phyloP scores from a whole-genome alignment of 1,284 basidiomycete genomes.

The Ceraceosorus guamensis region DNA sequence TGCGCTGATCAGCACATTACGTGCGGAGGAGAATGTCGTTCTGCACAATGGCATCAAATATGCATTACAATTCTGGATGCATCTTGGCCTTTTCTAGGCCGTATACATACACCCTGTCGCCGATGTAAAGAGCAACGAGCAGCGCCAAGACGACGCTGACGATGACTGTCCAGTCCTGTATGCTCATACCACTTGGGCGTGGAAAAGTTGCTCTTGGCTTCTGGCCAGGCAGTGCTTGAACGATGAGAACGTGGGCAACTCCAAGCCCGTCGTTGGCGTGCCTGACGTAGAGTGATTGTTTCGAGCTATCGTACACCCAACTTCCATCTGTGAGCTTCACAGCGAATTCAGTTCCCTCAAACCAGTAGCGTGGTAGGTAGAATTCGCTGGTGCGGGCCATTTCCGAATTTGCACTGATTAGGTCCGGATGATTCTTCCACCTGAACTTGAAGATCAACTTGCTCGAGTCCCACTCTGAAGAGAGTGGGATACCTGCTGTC shows the following conservation, averaged over 20 bases:
- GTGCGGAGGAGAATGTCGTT: too few species aligned
- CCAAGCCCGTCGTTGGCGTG: not conserved
- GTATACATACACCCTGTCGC: too few species aligned
- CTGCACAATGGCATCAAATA: too few species aligned
- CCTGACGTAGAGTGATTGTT: not conserved
- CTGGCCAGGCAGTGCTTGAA: not conserved
- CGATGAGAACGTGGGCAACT: not conserved
- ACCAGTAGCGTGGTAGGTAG: not conserved
- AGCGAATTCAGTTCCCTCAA: constrained; percentile 3
- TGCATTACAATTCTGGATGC: too few species aligned
- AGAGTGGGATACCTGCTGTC: constrained; percentile 10
- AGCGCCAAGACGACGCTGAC: too few species aligned
- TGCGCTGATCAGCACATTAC: too few species aligned
- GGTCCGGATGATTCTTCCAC: constrained; percentile 4
- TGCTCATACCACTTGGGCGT: too few species aligned
- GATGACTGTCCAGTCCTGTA: too few species aligned
- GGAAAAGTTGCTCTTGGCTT: too few species aligned
- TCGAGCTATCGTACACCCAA: constrained; percentile 6
- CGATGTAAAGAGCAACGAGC: too few species aligned
- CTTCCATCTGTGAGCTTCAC: constrained; percentile 18
- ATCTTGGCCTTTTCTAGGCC: too few species aligned
- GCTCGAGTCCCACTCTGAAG: constrained; percentile 2
- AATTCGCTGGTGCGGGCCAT: not conserved
- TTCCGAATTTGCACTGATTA: not conserved
- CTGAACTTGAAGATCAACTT: constrained; percentile 4